A percentile compares a stretch with the other conserved stretches of the same genome.
Evolutionary conservation across 306 rosid species (phyloP).

Genomic region (Styphnolobium japonicum): DNA sequence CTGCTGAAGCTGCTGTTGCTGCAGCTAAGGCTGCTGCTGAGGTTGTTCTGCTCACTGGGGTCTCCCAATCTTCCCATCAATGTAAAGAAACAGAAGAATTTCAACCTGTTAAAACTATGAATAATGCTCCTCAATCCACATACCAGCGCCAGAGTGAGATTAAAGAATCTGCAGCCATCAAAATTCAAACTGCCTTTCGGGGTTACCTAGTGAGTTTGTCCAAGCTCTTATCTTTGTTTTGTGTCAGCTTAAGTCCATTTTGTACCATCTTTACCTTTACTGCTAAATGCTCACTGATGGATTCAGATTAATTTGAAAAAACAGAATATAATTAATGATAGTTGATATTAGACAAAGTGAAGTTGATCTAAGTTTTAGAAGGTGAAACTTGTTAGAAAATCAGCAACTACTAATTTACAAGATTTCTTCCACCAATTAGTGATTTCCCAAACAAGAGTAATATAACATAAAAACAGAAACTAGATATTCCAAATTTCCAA

Average conservation of each 20-base stretch:
- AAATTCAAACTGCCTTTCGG: slow-evolving; percentile 76
- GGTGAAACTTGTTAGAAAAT: neutral
- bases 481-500: too few species aligned
- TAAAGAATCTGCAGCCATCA: slow-evolving; percentile 58
- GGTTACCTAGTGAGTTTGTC: slow-evolving; percentile 79
- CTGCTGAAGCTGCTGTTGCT: slow-evolving; percentile 56
- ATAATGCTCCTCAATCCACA: slow-evolving; percentile 26
- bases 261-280: neutral
- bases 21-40: slow-evolving; percentile 55
- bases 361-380: neutral
- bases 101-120: slow-evolving; percentile 20
- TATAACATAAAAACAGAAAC: neutral
- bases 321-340: neutral
- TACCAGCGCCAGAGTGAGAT: slow-evolving; percentile 34
- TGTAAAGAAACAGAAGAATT: slow-evolving; percentile 16
- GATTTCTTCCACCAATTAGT: neutral
- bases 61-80: slow-evolving; percentile 33
- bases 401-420: neutral
- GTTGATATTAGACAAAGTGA: neutral
- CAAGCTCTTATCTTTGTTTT: slow-evolving; percentile 3
- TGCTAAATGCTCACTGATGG: neutral
- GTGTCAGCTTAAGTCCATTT: neutral
- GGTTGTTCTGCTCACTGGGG: slow-evolving; percentile 48
- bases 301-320: neutral
- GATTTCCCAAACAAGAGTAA: neutral